Evolutionary conservation across 805 yeast genomes (phyloP).

Genomic region (Nakazawaea wickerhamii): DNA sequence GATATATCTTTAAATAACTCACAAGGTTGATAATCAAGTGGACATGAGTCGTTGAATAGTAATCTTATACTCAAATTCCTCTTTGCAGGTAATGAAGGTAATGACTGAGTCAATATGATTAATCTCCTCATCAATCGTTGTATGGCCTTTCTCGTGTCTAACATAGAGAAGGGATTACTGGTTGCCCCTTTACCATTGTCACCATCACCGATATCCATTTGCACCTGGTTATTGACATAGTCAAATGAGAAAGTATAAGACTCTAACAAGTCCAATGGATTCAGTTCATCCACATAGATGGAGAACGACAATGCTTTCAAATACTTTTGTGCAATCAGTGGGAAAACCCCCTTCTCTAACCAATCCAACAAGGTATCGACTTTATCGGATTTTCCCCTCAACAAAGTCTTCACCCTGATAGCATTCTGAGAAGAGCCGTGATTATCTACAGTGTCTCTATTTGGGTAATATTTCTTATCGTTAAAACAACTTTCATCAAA

Average conservation of each 20-base stretch:
- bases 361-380: constrained; percentile 48
- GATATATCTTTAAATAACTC: constrained; percentile 39
- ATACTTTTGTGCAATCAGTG: constrained; percentile 36
- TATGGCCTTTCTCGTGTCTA: constrained; percentile 37
- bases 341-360: constrained; percentile 46
- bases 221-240: constrained; percentile 27
- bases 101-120: constrained; percentile 46
- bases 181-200: not conserved
- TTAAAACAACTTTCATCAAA: constrained; percentile 50
- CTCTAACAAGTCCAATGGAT: constrained; percentile 41
- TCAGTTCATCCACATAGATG: constrained; percentile 35
- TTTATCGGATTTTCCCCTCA: constrained; percentile 38
- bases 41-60: constrained; percentile 42
- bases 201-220: constrained; percentile 11
- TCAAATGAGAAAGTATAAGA: constrained; percentile 44
- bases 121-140: constrained; percentile 47
- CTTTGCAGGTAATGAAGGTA: constrained; percentile 45
- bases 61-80: constrained; percentile 44
- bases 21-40: constrained; percentile 43
- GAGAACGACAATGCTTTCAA: constrained; percentile 41
- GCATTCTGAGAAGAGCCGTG: constrained; percentile 16
- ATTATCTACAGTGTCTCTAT: constrained; percentile 22
- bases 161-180: constrained; percentile 17
- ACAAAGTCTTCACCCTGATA: constrained; percentile 43
- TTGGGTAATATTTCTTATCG: constrained; percentile 41